These are phyloP conservation scores for Colletotrichum tanaceti DNA, from an alignment of 2,329 filamentous ascomycete species.

Conservation along the genomic window DNA sequence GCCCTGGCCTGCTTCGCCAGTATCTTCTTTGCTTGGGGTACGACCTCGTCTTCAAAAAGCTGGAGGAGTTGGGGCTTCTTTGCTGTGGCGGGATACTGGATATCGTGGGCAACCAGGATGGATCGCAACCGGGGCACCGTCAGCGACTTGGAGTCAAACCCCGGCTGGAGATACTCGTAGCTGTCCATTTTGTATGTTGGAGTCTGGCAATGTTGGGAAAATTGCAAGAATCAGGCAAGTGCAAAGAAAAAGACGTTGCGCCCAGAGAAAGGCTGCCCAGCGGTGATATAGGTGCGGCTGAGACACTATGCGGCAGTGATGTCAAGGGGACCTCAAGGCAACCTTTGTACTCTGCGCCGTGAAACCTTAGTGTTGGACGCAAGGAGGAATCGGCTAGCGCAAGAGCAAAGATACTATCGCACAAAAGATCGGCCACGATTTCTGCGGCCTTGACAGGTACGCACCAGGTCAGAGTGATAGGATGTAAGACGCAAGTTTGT, in stretches of 20 bases:
- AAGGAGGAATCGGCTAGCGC: slow-evolving; percentile 3
- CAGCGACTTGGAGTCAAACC: slow-evolving; percentile 84
- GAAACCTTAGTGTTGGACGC: not conserved
- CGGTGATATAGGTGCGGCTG: slow-evolving; percentile 9
- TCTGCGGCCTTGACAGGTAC: slow-evolving; percentile 35
- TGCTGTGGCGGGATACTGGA: slow-evolving; percentile 86
- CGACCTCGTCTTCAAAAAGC: slow-evolving; percentile 82
- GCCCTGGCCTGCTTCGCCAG: slow-evolving; percentile 80
- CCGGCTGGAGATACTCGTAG: slow-evolving; percentile 85
- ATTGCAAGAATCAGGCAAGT: not conserved
- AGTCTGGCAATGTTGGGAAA: slow-evolving; percentile 4
- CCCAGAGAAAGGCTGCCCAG: slow-evolving; percentile 8
- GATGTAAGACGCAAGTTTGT: slow-evolving; percentile 33
- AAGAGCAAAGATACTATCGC: slow-evolving; percentile 15
- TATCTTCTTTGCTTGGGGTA: slow-evolving; percentile 82
- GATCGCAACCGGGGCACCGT: slow-evolving; percentile 90
- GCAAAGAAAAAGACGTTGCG: slow-evolving; percentile 8
- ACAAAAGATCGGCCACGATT: slow-evolving; percentile 27
- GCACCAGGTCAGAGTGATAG: slow-evolving; percentile 31
- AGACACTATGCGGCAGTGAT: slow-evolving; percentile 33
- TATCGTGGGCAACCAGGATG: slow-evolving; percentile 88
- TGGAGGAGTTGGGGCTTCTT: slow-evolving; percentile 92
- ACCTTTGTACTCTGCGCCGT: slow-evolving; percentile 12
- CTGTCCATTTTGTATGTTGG: slow-evolving; percentile 65
- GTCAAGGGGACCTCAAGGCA: slow-evolving; percentile 26